Conservation (phyloP, 148 eudicot genomes). For the Silene uniflora region DNA sequence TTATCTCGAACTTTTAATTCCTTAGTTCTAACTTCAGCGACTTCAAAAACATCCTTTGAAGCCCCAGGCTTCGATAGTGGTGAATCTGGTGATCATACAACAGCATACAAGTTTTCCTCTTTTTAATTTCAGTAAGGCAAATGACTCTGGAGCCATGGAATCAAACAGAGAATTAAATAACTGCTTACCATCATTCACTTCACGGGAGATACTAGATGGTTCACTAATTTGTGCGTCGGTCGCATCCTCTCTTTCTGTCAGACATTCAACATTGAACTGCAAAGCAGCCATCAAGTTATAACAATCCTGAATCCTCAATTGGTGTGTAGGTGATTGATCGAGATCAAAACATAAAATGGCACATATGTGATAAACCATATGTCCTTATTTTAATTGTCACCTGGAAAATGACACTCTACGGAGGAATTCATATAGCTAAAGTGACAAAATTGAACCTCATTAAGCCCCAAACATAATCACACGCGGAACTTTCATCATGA, state of each 20-base stretch:
- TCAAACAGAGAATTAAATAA: constrained; percentile 32
- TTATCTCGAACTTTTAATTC: constrained; percentile 70
- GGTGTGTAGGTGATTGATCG: background rate
- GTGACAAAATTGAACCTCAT: background rate
- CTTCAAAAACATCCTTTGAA: constrained; percentile 64
- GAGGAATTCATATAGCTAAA: background rate
- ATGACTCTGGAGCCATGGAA: constrained; percentile 31
- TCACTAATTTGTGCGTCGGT: constrained; percentile 34
- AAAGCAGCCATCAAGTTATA: constrained; percentile 12
- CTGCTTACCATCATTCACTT: constrained; percentile 29
- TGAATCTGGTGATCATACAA: constrained; percentile 23
- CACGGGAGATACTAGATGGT: constrained; percentile 25
- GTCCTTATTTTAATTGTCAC: too few relatives aligned
- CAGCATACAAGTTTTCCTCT: constrained; percentile 30
- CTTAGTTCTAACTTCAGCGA: constrained; percentile 63
- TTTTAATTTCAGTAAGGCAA: constrained; percentile 27
- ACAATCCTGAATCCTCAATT: constrained; percentile 1
- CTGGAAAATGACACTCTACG: background rate
- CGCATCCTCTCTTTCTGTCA: constrained; percentile 47
- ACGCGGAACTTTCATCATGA: background rate
- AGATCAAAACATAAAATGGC: background rate
- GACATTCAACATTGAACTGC: constrained; percentile 69
- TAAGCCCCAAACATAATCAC: background rate
- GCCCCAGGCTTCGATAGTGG: constrained; percentile 38
- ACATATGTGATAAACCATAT: too few relatives aligned